Evolutionary conservation across 768 basidiomycete genomes (phyloP), one percentile per base, ranked within the genome.

Genomic region (Leccinum subgranulosum): DNA sequence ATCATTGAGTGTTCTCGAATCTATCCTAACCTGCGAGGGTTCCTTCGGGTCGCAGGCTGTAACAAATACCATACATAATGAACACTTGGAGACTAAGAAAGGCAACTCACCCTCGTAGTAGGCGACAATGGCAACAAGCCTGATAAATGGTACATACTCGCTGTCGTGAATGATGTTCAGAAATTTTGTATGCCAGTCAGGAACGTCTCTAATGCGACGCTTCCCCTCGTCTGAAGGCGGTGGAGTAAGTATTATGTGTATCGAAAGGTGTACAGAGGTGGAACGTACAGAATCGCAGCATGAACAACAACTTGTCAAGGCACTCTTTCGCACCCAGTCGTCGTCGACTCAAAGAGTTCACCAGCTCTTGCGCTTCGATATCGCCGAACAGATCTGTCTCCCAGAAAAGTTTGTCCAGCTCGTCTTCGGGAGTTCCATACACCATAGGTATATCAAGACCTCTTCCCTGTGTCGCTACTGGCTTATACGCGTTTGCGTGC

Each of bases 91-190:
- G 21, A 43, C 17, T 17, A 36, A 36, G 15, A 11, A 8, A 46
- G 3, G 17, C 15, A 25, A 39, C 66, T 49, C n/a, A 69, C 66
- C 64, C 31, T 67, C 66, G 11, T 56, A 63, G 41, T 66, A 67
- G 14, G 66, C 66, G 1, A 67, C 59, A 21, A 67, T 60, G 4
- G 64, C 51, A 8, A 65, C 66, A 10, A 67, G 61, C 52, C 57
- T 58, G 2, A 68, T 58, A 8, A 68, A 56, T 7, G 58, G 49
- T 6, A 57, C 51, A 21, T 58, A 68, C 8, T 59, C 8, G 14
- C 3, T 29, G 23, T 52, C 53, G 4, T 41, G 9, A 12, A 68
- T 60, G 47, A 63, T 57, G 1, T 31, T 45, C 25, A 7, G 47
- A 29, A 67, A 60, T 31, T 54, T 23, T 6, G n/a, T 8, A 33